phyloP scores from a whole-genome alignment of 108 stramenopile genomes.

The Skeletonema marinoi region DNA sequence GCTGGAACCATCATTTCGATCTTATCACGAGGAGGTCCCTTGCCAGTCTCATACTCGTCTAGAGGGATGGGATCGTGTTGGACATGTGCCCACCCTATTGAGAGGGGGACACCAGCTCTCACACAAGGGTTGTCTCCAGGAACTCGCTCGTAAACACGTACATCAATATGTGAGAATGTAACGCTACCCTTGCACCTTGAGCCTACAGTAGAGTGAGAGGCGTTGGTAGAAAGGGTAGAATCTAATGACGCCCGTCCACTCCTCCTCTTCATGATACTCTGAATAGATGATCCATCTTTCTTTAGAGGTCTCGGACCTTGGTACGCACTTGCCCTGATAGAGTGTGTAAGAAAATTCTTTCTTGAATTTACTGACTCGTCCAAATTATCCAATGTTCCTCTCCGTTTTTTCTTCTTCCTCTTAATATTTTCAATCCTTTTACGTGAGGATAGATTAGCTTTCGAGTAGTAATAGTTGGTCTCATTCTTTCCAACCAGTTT shows the following conservation, averaged over 20 bases:
- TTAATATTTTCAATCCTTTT: constrained; percentile 31
- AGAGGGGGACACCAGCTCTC: constrained; percentile 39
- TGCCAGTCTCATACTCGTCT: constrained; percentile 34
- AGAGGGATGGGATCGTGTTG: constrained; percentile 31
- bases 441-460: constrained; percentile 18
- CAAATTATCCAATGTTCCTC: not conserved
- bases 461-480: constrained; percentile 28
- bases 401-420: not conserved
- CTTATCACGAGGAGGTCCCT: constrained; percentile 45
- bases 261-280: constrained; percentile 22
- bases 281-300: constrained; percentile 18
- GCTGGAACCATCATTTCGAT: constrained; percentile 49
- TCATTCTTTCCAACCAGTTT: constrained; percentile 21
- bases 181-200: not conserved
- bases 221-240: not conserved
- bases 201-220: not conserved
- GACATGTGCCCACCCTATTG: constrained; percentile 41
- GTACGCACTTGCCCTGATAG: constrained; percentile 16
- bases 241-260: not conserved
- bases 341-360: constrained; percentile 3
- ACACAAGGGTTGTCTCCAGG: constrained; percentile 54
- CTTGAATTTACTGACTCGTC: constrained; percentile 30
- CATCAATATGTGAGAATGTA: constrained; percentile 26
- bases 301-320: constrained; percentile 24
- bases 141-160: constrained; percentile 49